These are phyloP conservation scores for Vitellaria paradoxa DNA, from an alignment of 179 eudicot genomes.

Conservation along the genomic window DNA sequence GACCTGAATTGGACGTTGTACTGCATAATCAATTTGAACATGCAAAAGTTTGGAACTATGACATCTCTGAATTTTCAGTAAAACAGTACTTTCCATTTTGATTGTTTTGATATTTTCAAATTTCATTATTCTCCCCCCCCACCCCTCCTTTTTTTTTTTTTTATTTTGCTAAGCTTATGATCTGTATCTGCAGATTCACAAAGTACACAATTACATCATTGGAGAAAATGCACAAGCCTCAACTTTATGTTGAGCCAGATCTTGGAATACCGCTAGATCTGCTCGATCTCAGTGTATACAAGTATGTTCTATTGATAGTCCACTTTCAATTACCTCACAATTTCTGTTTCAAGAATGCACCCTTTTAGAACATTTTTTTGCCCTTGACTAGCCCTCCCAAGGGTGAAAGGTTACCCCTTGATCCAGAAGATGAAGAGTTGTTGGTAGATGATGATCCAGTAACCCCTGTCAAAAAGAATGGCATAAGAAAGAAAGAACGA, in stretches of 20 bases:
- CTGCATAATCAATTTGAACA: background rate
- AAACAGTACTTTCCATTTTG: background rate
- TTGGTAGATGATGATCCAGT: conserved; percentile 77
- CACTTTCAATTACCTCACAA: conserved; percentile 12
- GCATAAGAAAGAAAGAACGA: conserved; percentile 78
- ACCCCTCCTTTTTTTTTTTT: background rate
- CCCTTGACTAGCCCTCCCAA: conserved; percentile 61
- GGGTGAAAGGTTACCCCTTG: conserved; percentile 59
- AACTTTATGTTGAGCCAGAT: conserved; percentile 81
- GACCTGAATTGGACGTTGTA: background rate
- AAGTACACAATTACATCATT: conserved; percentile 75
- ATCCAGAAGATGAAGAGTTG: conserved; percentile 86
- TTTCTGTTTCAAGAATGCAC: background rate
- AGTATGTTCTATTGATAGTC: conserved; percentile 39
- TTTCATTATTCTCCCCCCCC: background rate
- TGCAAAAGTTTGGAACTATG: background rate
- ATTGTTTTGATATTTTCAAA: background rate
- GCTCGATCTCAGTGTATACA: conserved; percentile 96
- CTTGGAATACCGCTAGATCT: conserved; percentile 98
- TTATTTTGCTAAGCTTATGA: background rate
- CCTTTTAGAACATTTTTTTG: background rate
- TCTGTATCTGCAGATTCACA: conserved; percentile 58
- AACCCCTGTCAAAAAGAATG: conserved; percentile 82
- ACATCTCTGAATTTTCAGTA: background rate
- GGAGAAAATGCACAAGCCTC: conserved; percentile 96